phyloP scores from a whole-genome alignment of 2,329 filamentous ascomycete genomes.

The Pestalotiopsis sp. region DNA sequence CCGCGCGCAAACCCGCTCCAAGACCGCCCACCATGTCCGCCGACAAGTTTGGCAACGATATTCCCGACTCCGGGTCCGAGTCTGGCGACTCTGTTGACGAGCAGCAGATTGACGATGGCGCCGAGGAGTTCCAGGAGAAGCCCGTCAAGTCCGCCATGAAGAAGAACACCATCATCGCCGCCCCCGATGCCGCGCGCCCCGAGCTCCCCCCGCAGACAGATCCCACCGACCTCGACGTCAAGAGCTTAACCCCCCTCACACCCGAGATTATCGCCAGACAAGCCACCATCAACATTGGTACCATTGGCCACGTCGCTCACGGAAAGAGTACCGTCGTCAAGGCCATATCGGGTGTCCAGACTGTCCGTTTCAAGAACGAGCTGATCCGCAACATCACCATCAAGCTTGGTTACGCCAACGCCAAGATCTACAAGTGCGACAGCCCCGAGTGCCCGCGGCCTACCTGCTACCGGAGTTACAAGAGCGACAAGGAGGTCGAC shows the following conservation, averaged over 20 bases:
- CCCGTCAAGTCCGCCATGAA: conserved; percentile 85
- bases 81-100: conserved; percentile 64
- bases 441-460: conserved; percentile 88
- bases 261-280: conserved; percentile 97
- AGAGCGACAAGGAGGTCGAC: conserved; percentile 98
- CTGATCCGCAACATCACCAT: conserved; percentile 99
- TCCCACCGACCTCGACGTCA: conserved; percentile 83
- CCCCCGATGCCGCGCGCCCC: conserved; percentile 50
- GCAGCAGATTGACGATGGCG: conserved; percentile 49
- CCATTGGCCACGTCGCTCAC: conserved; percentile 98
- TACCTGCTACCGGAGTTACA: conserved; percentile 94
- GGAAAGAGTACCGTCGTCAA: conserved; percentile 99
- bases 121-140: conserved; percentile 64
- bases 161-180: conserved; percentile 64
- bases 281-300: conserved; percentile 98
- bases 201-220: conserved; percentile 86
- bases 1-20: conserved; percentile 2
- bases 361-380: conserved; percentile 99
- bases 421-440: conserved; percentile 99
- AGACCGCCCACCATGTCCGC: conserved; percentile 46
- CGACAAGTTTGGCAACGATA: conserved; percentile 70
- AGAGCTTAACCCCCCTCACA: conserved; percentile 78
- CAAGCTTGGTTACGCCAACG: conserved; percentile 99
- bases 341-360: conserved; percentile 98
- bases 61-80: conserved; percentile 68